A percentile compares a stretch with the other conserved stretches of the same genome.
phyloP scores from a whole-genome alignment of 371 early-diverging fungal species.

The Mortierella sp. region DNA sequence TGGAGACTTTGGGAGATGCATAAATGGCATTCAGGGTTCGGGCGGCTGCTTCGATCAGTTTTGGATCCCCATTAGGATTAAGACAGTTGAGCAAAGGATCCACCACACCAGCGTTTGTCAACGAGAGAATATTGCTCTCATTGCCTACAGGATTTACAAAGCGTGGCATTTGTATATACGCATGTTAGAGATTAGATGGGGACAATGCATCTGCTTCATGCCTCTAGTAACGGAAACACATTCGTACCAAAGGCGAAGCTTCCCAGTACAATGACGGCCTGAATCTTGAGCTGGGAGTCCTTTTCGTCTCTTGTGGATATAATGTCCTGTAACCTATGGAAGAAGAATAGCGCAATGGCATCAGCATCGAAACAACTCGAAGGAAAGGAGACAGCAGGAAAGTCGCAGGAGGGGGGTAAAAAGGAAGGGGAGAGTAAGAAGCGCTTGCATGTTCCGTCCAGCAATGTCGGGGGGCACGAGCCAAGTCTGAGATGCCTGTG shows the following conservation, averaged over 20 bases:
- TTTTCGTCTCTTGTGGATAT: slow-evolving; percentile 56
- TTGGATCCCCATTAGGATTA: slow-evolving; percentile 57
- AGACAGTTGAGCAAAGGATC: slow-evolving; percentile 71
- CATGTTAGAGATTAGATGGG: too few species aligned
- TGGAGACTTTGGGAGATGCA: slow-evolving; percentile 66
- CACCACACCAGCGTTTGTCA: slow-evolving; percentile 72
- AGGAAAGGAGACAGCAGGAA: background rate
- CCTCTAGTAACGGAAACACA: too few species aligned
- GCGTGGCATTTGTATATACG: background rate
- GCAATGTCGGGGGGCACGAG: slow-evolving; percentile 25
- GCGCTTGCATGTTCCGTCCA: too few species aligned
- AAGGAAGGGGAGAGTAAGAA: too few species aligned
- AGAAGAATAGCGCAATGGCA: background rate
- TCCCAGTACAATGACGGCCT: slow-evolving; percentile 82
- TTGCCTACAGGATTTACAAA: slow-evolving; percentile 59
- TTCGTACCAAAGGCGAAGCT: slow-evolving; percentile 81
- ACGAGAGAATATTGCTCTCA: slow-evolving; percentile 69
- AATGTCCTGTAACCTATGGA: slow-evolving; percentile 68
- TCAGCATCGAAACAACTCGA: background rate
- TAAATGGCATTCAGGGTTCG: slow-evolving; percentile 84
- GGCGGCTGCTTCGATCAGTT: slow-evolving; percentile 77
- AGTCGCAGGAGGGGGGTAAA: background rate
- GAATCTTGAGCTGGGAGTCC: slow-evolving; percentile 65
- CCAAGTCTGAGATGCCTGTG: too few species aligned
- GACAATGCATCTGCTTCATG: too few species aligned